Evolutionary conservation across 148 eudicot genomes (phyloP).

Genomic region (Camellia granthamiana): DNA sequence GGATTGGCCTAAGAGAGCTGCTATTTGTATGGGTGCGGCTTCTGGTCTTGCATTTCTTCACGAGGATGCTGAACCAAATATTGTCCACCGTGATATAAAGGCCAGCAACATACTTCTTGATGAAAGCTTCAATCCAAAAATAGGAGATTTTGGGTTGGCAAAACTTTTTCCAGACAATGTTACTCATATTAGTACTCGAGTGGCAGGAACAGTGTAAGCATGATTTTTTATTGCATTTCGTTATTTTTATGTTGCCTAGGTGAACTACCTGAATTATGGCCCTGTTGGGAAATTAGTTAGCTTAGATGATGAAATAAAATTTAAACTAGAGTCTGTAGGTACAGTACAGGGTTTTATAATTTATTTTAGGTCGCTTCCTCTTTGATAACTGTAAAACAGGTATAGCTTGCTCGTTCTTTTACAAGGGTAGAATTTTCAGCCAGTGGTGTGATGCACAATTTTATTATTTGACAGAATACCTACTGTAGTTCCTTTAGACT

Average conservation of each 20-base stretch:
- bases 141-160: slow-evolving; percentile 26
- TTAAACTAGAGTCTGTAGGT: background rate
- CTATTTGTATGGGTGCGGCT: slow-evolving; percentile 32
- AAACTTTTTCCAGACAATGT: slow-evolving; percentile 20
- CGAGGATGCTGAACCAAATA: slow-evolving; percentile 15
- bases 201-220: slow-evolving; percentile 23
- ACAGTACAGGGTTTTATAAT: background rate
- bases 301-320: background rate
- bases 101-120: slow-evolving; percentile 31
- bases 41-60: slow-evolving; percentile 38
- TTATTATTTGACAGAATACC: background rate
- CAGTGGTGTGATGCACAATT: background rate
- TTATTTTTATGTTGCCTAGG: background rate
- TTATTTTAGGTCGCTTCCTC: background rate
- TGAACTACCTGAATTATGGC: background rate
- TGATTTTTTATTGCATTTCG: background rate
- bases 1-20: slow-evolving; percentile 27
- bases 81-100: slow-evolving; percentile 36
- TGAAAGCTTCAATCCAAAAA: slow-evolving; percentile 28
- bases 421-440: background rate
- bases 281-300: background rate
- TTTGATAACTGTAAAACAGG: background rate
- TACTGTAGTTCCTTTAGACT: background rate
- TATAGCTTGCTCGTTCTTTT: background rate
- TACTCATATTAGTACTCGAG: slow-evolving; percentile 7